Evolutionary conservation across 257 asterid species (phyloP).

Genomic region (Petunia secreta): DNA sequence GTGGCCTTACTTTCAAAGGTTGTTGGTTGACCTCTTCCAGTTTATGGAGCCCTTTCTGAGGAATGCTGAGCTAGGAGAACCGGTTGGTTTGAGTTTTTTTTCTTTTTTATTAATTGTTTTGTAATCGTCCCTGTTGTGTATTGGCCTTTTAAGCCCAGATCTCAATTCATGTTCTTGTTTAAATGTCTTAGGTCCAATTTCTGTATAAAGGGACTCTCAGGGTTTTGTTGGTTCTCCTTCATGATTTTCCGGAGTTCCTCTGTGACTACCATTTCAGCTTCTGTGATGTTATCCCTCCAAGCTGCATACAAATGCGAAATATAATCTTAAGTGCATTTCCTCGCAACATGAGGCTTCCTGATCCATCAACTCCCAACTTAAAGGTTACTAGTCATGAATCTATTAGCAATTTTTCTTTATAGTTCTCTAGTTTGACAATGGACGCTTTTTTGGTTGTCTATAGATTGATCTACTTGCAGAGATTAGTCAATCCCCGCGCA

Average conservation of each 20-base stretch:
- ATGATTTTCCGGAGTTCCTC: constrained; percentile 97
- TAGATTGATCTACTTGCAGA: constrained; percentile 94
- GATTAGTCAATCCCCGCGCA: constrained; percentile 80
- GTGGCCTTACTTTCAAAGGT: constrained; percentile 89
- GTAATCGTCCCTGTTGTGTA: constrained; percentile 19
- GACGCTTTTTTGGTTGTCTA: constrained; percentile 20
- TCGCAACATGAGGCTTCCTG: constrained; percentile 97
- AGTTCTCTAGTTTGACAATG: constrained; percentile 14
- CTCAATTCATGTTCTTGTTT: constrained; percentile 24
- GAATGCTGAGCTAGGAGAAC: constrained; percentile 87
- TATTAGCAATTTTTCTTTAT: constrained; percentile 1
- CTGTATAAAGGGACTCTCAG: constrained; percentile 93
- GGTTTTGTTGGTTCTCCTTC: constrained; percentile 94
- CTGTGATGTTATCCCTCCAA: constrained; percentile 98
- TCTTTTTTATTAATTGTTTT: too few species aligned
- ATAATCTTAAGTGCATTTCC: constrained; percentile 97
- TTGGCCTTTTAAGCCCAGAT: neutral
- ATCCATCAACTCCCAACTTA: constrained; percentile 94
- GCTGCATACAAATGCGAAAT: constrained; percentile 97
- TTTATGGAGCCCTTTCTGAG: constrained; percentile 98
- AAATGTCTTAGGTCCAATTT: constrained; percentile 61
- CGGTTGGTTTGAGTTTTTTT: constrained; percentile 54
- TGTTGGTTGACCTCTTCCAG: constrained; percentile 87
- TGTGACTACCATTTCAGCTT: constrained; percentile 99
- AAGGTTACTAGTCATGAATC: constrained; percentile 50